phyloP scores from a whole-genome alignment of 805 yeast genomes.

The Blastobotrys attinorum region DNA sequence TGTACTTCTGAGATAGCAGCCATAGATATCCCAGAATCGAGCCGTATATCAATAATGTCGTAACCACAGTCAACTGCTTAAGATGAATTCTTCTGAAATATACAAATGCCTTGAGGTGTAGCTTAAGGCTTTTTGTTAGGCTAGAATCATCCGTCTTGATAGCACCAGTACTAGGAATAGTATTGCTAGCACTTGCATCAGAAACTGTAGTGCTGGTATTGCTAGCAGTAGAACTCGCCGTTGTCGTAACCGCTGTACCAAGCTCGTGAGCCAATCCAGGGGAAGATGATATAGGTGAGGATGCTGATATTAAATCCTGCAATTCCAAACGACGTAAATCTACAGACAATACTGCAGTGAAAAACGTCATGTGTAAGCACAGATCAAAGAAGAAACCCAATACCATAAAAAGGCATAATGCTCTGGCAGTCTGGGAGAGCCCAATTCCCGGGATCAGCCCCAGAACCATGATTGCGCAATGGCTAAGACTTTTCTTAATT shows the following conservation, averaged over 20 bases:
- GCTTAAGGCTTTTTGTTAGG: neutral
- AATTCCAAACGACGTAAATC: slow-evolving; percentile 60
- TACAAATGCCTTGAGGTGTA: slow-evolving; percentile 1
- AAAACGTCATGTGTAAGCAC: slow-evolving; percentile 52
- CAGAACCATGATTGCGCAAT: slow-evolving; percentile 22
- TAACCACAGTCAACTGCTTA: slow-evolving; percentile 1
- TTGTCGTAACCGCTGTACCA: too few relatives aligned
- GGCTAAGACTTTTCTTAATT: slow-evolving; percentile 29
- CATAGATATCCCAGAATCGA: neutral
- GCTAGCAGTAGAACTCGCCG: neutral
- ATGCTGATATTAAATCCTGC: slow-evolving; percentile 38
- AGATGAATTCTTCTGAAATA: slow-evolving; percentile 2
- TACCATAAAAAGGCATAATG: slow-evolving; percentile 40
- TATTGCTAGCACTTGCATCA: too few relatives aligned
- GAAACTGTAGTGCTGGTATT: neutral
- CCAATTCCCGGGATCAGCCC: slow-evolving; percentile 10
- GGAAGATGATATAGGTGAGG: slow-evolving; percentile 1
- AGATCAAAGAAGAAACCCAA: slow-evolving; percentile 51
- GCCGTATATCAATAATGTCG: neutral
- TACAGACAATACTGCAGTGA: slow-evolving; percentile 56
- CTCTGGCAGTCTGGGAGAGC: slow-evolving; percentile 26
- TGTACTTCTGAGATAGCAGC: neutral
- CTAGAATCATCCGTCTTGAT: neutral
- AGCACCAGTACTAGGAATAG: too few relatives aligned
- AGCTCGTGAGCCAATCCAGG: neutral